phyloP scores from a whole-genome alignment of 164 flowering plant genomes.

The Aristolochia californica region DNA sequence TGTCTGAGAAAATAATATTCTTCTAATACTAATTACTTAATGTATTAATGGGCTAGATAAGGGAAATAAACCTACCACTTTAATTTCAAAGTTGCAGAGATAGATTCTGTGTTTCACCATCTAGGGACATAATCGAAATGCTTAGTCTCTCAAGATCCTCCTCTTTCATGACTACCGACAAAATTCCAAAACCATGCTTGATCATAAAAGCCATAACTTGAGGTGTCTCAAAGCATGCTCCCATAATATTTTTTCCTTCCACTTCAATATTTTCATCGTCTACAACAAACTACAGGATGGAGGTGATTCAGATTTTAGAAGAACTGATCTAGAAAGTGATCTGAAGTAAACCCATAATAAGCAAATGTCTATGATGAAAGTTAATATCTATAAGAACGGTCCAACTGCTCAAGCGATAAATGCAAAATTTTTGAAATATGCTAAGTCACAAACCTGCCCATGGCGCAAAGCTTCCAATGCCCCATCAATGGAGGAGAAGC shows the following conservation, averaged over 20 bases:
- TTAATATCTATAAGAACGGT: no score
- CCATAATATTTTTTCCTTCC: slow-evolving; percentile 82
- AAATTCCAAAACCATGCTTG: no score
- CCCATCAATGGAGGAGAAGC: no score
- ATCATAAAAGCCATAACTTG: no score
- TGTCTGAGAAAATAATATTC: no score
- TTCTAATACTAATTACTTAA: no score
- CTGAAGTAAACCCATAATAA: no score
- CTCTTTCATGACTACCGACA: slow-evolving; percentile 82
- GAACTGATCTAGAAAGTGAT: no score
- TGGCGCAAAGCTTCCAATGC: slow-evolving; percentile 47
- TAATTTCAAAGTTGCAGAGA: slow-evolving; percentile 67
- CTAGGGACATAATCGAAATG: slow-evolving; percentile 71
- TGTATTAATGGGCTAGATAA: background rate
- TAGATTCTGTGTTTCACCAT: slow-evolving; percentile 44
- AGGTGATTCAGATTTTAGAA: no score
- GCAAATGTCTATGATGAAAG: no score
- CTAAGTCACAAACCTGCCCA: slow-evolving; percentile 45
- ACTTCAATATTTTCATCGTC: slow-evolving; percentile 62
- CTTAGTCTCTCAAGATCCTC: slow-evolving; percentile 70
- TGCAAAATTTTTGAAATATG: background rate
- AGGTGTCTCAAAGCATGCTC: slow-evolving; percentile 47
- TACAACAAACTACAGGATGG: slow-evolving; percentile 73
- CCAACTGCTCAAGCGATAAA: no score
- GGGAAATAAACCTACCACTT: slow-evolving; percentile 45